Conservation (phyloP, 2,329 filamentous ascomycete species). For the Fusarium miscanthi region DNA sequence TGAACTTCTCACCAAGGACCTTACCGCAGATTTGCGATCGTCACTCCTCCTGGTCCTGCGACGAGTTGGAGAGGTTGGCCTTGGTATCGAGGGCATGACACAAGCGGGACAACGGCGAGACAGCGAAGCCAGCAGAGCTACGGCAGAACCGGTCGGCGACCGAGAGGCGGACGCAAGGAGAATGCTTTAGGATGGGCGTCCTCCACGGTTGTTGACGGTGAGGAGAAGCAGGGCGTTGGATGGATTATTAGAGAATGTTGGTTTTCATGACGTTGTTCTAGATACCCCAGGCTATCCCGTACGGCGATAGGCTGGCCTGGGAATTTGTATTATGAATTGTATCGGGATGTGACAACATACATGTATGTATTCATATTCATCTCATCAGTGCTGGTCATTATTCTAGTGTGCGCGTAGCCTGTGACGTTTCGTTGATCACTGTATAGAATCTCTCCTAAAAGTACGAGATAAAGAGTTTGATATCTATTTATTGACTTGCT, state of each 20-base stretch:
- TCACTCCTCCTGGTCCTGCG: constrained; percentile 82
- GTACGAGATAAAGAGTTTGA: too few relatives aligned
- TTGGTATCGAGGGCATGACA: constrained; percentile 66
- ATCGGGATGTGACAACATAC: constrained; percentile 37
- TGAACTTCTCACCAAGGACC: constrained; percentile 83
- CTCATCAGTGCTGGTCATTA: neutral
- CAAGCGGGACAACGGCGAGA: constrained; percentile 51
- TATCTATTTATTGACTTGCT: neutral
- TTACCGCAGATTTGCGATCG: constrained; percentile 80
- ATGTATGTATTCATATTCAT: constrained; percentile 21
- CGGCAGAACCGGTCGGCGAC: constrained; percentile 45
- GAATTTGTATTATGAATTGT: constrained; percentile 40
- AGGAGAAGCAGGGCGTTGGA: constrained; percentile 45
- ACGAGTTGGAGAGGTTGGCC: constrained; percentile 81
- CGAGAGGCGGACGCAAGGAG: constrained; percentile 51
- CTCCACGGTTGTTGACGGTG: constrained; percentile 17
- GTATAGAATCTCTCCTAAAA: neutral
- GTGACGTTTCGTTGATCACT: neutral
- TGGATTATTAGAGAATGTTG: constrained; percentile 45
- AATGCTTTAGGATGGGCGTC: constrained; percentile 47
- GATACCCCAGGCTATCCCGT: constrained; percentile 27
- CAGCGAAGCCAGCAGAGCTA: constrained; percentile 53
- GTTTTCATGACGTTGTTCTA: constrained; percentile 40
- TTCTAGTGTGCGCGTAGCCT: neutral
- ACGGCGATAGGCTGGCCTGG: constrained; percentile 24